A percentile compares a stretch with the other conserved stretches of the same genome.
These are phyloP conservation scores for Amauroascus verrucosus DNA, from an alignment of 2,329 filamentous ascomycete genomes.

Conservation along the genomic window DNA sequence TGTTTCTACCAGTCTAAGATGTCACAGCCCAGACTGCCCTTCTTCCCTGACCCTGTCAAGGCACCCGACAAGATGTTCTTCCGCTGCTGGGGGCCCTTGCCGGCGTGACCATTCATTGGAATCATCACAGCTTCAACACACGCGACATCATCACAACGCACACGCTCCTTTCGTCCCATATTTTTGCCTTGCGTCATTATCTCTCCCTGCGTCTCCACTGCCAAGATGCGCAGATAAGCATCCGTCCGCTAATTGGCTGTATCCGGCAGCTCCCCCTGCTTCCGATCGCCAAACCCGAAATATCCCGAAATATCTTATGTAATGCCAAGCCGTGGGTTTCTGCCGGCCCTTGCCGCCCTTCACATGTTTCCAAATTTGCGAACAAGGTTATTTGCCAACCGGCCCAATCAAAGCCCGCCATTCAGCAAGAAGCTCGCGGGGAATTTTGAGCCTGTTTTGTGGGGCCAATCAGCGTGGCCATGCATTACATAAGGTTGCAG, in stretches of 20 bases:
- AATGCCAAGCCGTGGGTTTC: constrained; percentile 6
- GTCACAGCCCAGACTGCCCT: neutral
- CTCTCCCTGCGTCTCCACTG: neutral
- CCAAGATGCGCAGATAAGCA: constrained; percentile 2
- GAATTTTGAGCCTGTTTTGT: neutral
- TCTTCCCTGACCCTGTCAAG: neutral
- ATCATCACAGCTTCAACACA: neutral
- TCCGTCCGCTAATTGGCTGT: constrained; percentile 4
- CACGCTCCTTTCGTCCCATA: neutral
- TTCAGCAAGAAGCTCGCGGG: constrained; percentile 4
- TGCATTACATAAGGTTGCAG: constrained; percentile 8
- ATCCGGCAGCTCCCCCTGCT: constrained; percentile 4
- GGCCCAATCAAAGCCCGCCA: constrained; percentile 1
- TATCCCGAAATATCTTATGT: constrained; percentile 11
- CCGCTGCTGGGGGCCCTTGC: neutral
- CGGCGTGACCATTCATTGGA: too few species aligned
- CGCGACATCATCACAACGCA: neutral
- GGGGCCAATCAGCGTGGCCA: neutral
- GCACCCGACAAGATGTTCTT: neutral
- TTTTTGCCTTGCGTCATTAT: neutral
- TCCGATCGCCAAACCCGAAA: constrained; percentile 3
- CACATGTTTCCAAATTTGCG: constrained; percentile 4
- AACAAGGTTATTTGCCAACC: neutral
- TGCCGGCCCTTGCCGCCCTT: neutral
- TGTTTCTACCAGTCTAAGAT: too few species aligned